Evolutionary conservation across 1,284 basidiomycete genomes (phyloP).

Genomic region (Tilletia caries): DNA sequence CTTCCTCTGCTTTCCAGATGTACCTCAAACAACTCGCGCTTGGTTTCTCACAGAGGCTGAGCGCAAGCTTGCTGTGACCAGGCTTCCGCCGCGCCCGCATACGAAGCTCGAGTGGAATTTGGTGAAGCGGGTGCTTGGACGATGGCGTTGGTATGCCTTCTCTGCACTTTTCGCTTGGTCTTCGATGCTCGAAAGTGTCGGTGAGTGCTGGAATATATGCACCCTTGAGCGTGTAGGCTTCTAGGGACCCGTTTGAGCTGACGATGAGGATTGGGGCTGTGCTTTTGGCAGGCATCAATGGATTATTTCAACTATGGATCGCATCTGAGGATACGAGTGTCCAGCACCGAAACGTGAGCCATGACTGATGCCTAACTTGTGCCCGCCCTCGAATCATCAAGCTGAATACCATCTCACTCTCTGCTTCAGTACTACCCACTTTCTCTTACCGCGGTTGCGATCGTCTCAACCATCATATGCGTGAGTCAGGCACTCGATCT

Average conservation of each 20-base stretch:
- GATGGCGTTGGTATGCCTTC: constrained; percentile 70
- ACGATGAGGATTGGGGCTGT: too few species aligned
- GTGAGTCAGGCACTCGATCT: constrained; percentile 16
- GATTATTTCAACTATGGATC: constrained; percentile 72
- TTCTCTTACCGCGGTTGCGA: constrained; percentile 30
- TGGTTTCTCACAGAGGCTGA: constrained; percentile 67
- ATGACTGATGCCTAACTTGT: neutral
- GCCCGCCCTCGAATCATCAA: too few species aligned
- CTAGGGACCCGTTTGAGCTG: too few species aligned
- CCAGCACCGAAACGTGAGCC: constrained; percentile 13
- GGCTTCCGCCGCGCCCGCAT: constrained; percentile 56
- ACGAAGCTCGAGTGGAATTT: constrained; percentile 50
- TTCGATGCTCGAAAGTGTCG: constrained; percentile 68
- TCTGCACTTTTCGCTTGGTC: constrained; percentile 60
- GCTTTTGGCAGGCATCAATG: constrained; percentile 63
- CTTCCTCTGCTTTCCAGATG: constrained; percentile 66
- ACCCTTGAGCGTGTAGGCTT: too few species aligned
- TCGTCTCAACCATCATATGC: constrained; percentile 27
- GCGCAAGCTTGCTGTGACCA: constrained; percentile 28
- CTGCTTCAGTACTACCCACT: constrained; percentile 33
- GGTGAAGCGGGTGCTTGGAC: constrained; percentile 61
- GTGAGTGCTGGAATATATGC: too few species aligned
- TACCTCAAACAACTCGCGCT: constrained; percentile 64
- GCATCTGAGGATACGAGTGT: constrained; percentile 55
- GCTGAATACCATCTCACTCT: too few species aligned